Evolutionary conservation across 2,329 filamentous ascomycete genomes (phyloP), one percentile per base, ranked within the genome.

Genomic region (Fusarium sp.): DNA sequence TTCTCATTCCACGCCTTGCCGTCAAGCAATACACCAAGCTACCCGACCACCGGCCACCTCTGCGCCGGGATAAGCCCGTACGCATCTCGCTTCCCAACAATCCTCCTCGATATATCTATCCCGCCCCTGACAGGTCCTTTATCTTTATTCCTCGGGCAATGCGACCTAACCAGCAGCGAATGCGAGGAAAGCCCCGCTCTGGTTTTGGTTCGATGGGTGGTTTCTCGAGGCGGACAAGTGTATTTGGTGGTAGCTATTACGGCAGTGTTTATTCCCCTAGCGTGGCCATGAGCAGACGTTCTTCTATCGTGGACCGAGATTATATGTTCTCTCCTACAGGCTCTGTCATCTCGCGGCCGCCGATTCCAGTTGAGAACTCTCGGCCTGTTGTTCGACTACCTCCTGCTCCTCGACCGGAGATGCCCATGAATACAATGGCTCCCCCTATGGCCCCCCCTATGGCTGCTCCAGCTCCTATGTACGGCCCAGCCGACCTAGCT

Each of bases 101-200:
- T 67, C 84, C 89, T 14, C 92, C 94, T 36, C 89, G 92, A 67
- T 98, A 98, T 79, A 94, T 98, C 64, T 97, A 96, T 80, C 96
- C 96, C 7, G 92, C 94, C 3, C 85, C 88, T 46, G 94, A 98
- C 74, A 87, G 96, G 69, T 98, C 96, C 0, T 99, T 99, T 79
- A 97, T 98, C 74, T 99, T 99, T 81, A 99, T 99, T 64, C 96
- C 96, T 14, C 88, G 96, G 71, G 95, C 95, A 13, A 87, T 98
- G 83, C 89, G 96, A 71, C 96, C 96, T 15, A 98, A 97, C 77
- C 94, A 97, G 78, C 93, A 97, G 82, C 92, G 97, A 57, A 75
- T 76, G 60, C 77, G 79, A 47, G 92, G 91, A 63, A 91, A 93
- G 76, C 90, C 93, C 38, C 87, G 91, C 61, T 92, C 93, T 60